phyloP scores from a whole-genome alignment of 805 yeast species.

The Helenozyma rhizophorensis region DNA sequence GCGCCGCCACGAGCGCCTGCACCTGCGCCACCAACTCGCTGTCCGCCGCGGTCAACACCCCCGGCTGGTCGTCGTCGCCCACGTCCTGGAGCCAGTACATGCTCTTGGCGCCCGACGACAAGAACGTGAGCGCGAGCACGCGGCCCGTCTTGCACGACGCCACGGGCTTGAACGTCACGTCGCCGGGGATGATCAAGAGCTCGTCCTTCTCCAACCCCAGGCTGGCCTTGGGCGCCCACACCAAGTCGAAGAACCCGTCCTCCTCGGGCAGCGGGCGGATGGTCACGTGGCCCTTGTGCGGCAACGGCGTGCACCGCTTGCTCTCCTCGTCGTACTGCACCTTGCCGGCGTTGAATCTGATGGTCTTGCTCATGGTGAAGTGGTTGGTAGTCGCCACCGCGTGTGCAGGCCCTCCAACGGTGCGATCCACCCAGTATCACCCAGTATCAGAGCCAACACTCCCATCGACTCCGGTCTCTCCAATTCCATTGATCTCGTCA shows the following conservation, averaged over 20 bases:
- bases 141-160: slow-evolving; percentile 71
- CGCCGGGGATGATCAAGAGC: slow-evolving; percentile 77
- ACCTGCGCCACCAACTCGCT: slow-evolving; percentile 31
- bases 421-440: background rate
- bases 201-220: slow-evolving; percentile 51
- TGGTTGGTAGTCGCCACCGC: background rate
- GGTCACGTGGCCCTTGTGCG: slow-evolving; percentile 61
- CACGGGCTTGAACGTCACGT: slow-evolving; percentile 71
- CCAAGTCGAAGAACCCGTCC: slow-evolving; percentile 63
- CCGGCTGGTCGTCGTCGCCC: slow-evolving; percentile 59
- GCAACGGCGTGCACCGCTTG: slow-evolving; percentile 63
- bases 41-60: slow-evolving; percentile 58
- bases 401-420: background rate
- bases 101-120: slow-evolving; percentile 56
- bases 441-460: background rate
- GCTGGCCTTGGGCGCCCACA: slow-evolving; percentile 66
- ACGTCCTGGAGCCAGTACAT: slow-evolving; percentile 75
- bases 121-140: slow-evolving; percentile 63
- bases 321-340: slow-evolving; percentile 62
- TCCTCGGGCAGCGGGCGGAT: slow-evolving; percentile 65
- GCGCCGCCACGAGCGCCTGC: slow-evolving; percentile 11
- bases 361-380: slow-evolving; percentile 16
- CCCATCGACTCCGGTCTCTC: too few relatives aligned
- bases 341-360: slow-evolving; percentile 73
- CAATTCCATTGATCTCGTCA: too few relatives aligned